Conservation (phyloP, 2,329 filamentous ascomycete genomes). For the Neonectria faginata region DNA sequence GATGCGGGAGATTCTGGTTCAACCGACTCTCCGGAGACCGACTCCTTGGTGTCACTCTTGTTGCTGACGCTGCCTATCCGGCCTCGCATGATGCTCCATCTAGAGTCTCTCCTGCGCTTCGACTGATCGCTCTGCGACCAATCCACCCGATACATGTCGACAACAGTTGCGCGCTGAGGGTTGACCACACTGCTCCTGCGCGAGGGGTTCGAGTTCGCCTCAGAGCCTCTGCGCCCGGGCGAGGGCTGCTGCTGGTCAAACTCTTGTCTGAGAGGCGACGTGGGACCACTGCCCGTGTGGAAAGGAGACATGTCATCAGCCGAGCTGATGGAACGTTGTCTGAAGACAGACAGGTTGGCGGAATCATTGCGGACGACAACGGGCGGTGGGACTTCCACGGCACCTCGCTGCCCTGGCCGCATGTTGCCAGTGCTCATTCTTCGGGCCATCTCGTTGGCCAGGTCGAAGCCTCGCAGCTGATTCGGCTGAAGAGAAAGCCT, state of each 20-base stretch:
- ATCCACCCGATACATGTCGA: slow-evolving; percentile 60
- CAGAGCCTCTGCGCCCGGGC: slow-evolving; percentile 32
- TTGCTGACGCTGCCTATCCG: slow-evolving; percentile 53
- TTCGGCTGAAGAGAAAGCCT: slow-evolving; percentile 50
- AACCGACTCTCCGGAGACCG: slow-evolving; percentile 32
- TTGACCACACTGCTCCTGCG: slow-evolving; percentile 36
- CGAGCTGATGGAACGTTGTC: slow-evolving; percentile 36
- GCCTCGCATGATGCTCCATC: slow-evolving; percentile 59
- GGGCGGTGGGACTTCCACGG: slow-evolving; percentile 11
- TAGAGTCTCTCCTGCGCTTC: slow-evolving; percentile 57
- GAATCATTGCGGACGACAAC: slow-evolving; percentile 31
- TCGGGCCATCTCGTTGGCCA: slow-evolving; percentile 38
- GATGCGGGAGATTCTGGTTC: slow-evolving; percentile 46
- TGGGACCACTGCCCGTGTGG: slow-evolving; percentile 29
- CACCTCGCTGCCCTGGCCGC: slow-evolving; percentile 31
- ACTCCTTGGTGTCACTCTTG: slow-evolving; percentile 34
- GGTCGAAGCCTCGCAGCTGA: slow-evolving; percentile 15
- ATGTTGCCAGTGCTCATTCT: slow-evolving; percentile 55
- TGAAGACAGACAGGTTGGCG: slow-evolving; percentile 11
- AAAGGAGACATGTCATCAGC: slow-evolving; percentile 32
- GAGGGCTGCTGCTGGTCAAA: slow-evolving; percentile 26
- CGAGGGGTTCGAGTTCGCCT: slow-evolving; percentile 31
- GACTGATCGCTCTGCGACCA: slow-evolving; percentile 70
- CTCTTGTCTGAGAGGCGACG: slow-evolving; percentile 36
- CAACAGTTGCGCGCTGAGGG: slow-evolving; percentile 32